Evolutionary conservation across 768 basidiomycete species (phyloP), one percentile per base, ranked within the genome.

Genomic region (Pilatotrama ljubarskyi): DNA sequence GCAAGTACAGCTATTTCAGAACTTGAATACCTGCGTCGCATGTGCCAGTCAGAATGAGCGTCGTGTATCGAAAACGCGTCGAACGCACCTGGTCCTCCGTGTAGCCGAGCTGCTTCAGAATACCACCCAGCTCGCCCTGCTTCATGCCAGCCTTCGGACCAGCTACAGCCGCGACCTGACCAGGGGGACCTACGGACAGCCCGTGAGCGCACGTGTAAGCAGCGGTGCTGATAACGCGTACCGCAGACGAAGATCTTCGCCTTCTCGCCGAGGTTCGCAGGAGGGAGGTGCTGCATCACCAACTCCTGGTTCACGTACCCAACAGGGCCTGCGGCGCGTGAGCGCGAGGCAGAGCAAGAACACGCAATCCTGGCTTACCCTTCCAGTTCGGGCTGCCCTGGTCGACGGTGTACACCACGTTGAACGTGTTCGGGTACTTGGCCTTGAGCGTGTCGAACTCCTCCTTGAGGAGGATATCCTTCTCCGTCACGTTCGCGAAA

Each of bases 211-310:
- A 37, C 36, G 36, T 3, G 20, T 5, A 10, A 1, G 3, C 1
- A 17, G 24, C 10, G 8, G n/a, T 13, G 35, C 8, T 10, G 18
- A 5, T 10, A 26, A 7, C 11, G 72, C 85, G 65, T 75, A 86
- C 93, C 95, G 69, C 95, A 98, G 22, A 98, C 75, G 71, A 95
- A 91, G 57, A 95, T 75, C 78, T 95, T 95, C 67, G 93, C 81
- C 76, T 94, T 95, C 58, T 91, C 85, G 8, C 81, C 82, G 15
- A 85, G 72, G 10, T 78, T 77, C 20, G 90, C 74, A 0, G 87
- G 78, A 1, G 86, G 81, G 61, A 95, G 79, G 68, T 93, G 77
- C 68, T 89, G 77, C 75, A 86, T 84, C 68, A 98, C 79, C 51
- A 94, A 73, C 43, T 91, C 87, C 51, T 80, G 73, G 49, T 80